phyloP scores from a whole-genome alignment of 495 filamentous ascomycete species.

The Articulospora tetracladia region DNA sequence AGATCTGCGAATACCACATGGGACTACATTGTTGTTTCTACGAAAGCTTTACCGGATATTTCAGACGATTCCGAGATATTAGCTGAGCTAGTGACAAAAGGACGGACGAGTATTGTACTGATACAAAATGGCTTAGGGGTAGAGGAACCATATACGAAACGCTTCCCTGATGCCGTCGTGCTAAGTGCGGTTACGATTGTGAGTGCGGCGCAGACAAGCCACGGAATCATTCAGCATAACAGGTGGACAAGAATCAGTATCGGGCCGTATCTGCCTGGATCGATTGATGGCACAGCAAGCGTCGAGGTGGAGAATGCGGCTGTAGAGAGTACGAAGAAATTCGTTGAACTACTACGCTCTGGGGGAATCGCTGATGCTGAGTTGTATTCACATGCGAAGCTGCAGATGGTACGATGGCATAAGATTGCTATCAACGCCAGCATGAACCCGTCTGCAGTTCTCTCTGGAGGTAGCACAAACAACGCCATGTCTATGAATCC shows the following conservation, averaged over 20 bases:
- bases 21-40: slow-evolving; percentile 51
- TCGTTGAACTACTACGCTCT: slow-evolving; percentile 33
- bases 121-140: slow-evolving; percentile 64
- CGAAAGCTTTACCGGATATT: slow-evolving; percentile 45
- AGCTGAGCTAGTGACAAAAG: slow-evolving; percentile 39
- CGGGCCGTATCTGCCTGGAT: slow-evolving; percentile 46
- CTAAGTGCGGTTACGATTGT: slow-evolving; percentile 50
- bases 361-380: slow-evolving; percentile 52
- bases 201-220: slow-evolving; percentile 40
- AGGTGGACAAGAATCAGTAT: slow-evolving; percentile 57
- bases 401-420: slow-evolving; percentile 59
- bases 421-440: slow-evolving; percentile 63
- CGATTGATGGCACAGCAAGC: slow-evolving; percentile 27
- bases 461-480: slow-evolving; percentile 52
- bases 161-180: slow-evolving; percentile 49
- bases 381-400: slow-evolving; percentile 40
- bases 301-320: slow-evolving; percentile 18
- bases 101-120: slow-evolving; percentile 49
- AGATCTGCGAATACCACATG: slow-evolving; percentile 31
- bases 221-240: slow-evolving; percentile 48
- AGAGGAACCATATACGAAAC: slow-evolving; percentile 46
- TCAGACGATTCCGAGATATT: slow-evolving; percentile 39
- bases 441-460: slow-evolving; percentile 59
- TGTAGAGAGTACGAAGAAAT: slow-evolving; percentile 23
- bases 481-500: slow-evolving; percentile 47